Evolutionary conservation across 2,329 filamentous ascomycete species (phyloP).

Genomic region (Ophiostoma sp.): DNA sequence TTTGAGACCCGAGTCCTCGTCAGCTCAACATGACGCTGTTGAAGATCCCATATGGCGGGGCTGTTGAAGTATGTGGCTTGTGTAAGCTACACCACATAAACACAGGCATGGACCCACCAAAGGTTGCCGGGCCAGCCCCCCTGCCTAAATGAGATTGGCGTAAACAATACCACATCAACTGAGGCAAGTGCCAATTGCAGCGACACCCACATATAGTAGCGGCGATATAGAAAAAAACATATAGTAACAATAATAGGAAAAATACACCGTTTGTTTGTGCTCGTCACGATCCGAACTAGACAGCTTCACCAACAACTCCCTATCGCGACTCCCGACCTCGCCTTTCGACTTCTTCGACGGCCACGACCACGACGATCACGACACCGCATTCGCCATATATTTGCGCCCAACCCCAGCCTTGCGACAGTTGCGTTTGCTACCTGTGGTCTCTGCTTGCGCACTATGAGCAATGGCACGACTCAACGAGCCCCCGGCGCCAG

Average conservation of each 20-base stretch:
- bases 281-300: constrained; percentile 14
- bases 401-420: constrained; percentile 7
- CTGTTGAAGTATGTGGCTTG: constrained; percentile 23
- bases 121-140: constrained; percentile 27
- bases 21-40: background rate
- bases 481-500: constrained; percentile 65
- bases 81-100: constrained; percentile 20
- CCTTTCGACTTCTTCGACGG: background rate
- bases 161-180: constrained; percentile 25
- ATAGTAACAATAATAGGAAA: constrained; percentile 12
- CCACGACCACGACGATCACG: background rate
- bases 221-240: constrained; percentile 6
- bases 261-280: constrained; percentile 13
- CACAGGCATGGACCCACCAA: background rate
- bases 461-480: constrained; percentile 66
- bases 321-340: background rate
- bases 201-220: constrained; percentile 18
- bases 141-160: constrained; percentile 20
- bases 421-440: constrained; percentile 24
- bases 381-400: background rate
- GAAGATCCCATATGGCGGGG: constrained; percentile 14
- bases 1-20: background rate
- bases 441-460: constrained; percentile 20
- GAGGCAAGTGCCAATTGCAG: constrained; percentile 17
- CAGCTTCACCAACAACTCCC: background rate